A percentile compares a stretch with the other conserved stretches of the same genome.
Conservation (phyloP, 371 early-diverging fungal genomes). For the Mucor lusitanicus region DNA sequence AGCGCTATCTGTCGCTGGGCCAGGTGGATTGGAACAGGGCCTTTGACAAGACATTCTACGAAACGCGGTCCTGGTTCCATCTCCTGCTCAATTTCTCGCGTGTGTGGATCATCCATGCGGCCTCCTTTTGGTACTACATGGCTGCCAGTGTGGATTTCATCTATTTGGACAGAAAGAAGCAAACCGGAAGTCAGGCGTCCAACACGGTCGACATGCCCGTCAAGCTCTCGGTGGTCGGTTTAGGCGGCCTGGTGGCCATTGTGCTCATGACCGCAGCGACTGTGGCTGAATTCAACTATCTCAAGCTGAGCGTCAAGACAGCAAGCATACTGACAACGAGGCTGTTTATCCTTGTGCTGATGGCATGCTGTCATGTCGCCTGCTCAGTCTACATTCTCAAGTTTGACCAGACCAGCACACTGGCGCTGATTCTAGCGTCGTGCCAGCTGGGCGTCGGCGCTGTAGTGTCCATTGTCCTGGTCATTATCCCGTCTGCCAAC, state of each 20-base stretch:
- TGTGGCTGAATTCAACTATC: slow-evolving; percentile 70
- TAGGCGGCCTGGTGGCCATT: slow-evolving; percentile 77
- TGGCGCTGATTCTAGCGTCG: slow-evolving; percentile 58
- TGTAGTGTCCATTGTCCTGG: slow-evolving; percentile 64
- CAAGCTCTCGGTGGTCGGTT: slow-evolving; percentile 64
- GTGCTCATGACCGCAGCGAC: slow-evolving; percentile 65
- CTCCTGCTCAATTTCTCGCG: slow-evolving; percentile 83
- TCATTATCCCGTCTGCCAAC: slow-evolving; percentile 63
- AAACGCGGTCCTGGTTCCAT: slow-evolving; percentile 83
- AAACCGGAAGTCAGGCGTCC: background rate
- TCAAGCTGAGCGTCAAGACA: slow-evolving; percentile 55
- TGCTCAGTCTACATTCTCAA: slow-evolving; percentile 64
- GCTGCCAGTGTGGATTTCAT: slow-evolving; percentile 73
- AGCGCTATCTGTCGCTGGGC: slow-evolving; percentile 62
- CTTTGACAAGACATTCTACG: slow-evolving; percentile 83
- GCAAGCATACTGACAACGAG: slow-evolving; percentile 63
- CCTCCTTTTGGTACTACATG: slow-evolving; percentile 83
- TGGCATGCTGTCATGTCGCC: slow-evolving; percentile 62
- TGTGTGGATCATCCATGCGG: slow-evolving; percentile 83
- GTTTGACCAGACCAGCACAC: slow-evolving; percentile 39
- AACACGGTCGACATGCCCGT: slow-evolving; percentile 41
- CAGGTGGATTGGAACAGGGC: slow-evolving; percentile 71
- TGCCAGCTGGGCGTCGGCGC: slow-evolving; percentile 69
- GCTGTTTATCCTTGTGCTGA: slow-evolving; percentile 54
- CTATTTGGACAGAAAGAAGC: slow-evolving; percentile 34